Evolutionary conservation across 768 basidiomycete genomes (phyloP), one percentile per base, ranked within the genome.

Genomic region (Auriscalpium vulgare): DNA sequence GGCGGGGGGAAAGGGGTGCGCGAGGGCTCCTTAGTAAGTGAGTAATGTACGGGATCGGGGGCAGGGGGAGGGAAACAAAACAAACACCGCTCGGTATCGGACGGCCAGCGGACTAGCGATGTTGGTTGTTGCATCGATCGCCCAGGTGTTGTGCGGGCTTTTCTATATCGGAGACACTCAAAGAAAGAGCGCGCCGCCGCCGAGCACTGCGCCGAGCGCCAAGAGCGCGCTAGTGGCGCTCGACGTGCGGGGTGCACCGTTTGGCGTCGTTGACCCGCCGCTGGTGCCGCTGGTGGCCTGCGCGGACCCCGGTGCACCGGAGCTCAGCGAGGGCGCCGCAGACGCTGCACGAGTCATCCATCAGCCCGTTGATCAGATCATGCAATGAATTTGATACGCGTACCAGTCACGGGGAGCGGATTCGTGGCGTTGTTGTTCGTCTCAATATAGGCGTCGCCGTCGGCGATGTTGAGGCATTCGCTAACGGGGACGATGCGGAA

Each of bases 361-460:
- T 16, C 5, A 16, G n/a, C 17, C 11, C 10, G 16, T n/a, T 19
- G 11, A 19, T 16, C 14, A 1, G 45, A 4, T 44, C 9, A 4
- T 44, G 17, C n/a, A 37, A 36, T 16, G 9, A n/a, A 51, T 17
- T 10, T 7, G 4, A 21, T 4, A 17, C 16, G 51, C 58, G 16
- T 40, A 62, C 60, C 3, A 29, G 5, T 8, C 29, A 67, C 55
- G 35, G 74, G 69, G 19, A 79, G 78, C 6, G 84, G 83, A 65
- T 85, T 79, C 29, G 82, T 78, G 34, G 59, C 59, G 72, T 91
- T 93, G 67, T 86, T 73, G 65, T 87, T 88, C 3, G 87, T 88
- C 75, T 94, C 91, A 57, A 90, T 74, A 72, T 94, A 95, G 3
- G 88, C 83, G 64, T 91, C 81, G 17, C 68, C 59, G 16, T 84